Evolutionary conservation across 176 grass and related monocot species (phyloP).

Genomic region (Saccharum spontaneum): DNA sequence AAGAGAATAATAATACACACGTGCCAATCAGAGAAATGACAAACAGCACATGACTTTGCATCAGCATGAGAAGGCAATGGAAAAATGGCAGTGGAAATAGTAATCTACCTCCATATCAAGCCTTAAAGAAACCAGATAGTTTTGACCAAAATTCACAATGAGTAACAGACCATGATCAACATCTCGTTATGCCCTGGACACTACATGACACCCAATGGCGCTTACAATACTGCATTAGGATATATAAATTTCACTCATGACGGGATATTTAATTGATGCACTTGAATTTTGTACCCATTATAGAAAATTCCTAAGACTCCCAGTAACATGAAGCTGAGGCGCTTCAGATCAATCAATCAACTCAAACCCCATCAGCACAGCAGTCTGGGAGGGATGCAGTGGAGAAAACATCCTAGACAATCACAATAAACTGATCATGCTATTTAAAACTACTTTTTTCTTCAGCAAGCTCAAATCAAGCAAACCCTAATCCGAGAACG

Average conservation of each 20-base stretch:
- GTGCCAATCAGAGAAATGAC: not conserved
- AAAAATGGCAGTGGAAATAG: not conserved
- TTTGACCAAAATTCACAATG: not conserved
- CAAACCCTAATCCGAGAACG: conserved; percentile 30
- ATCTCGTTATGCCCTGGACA: not conserved
- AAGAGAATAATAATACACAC: not conserved
- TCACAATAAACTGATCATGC: not conserved
- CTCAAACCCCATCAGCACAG: not conserved
- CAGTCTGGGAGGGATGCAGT: not conserved
- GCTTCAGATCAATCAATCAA: conserved; percentile 6
- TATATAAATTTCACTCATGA: conserved; percentile 1
- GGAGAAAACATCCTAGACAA: not conserved
- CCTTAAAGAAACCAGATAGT: not conserved
- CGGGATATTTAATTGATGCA: not conserved
- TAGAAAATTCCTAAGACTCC: not conserved
- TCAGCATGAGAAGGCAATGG: not conserved
- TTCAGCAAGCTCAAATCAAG: not conserved
- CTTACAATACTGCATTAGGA: not conserved
- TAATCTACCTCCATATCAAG: not conserved
- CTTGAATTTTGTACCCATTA: not conserved
- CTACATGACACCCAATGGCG: not conserved
- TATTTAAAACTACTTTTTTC: not conserved
- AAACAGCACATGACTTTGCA: not conserved
- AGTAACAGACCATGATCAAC: conserved; percentile 1
- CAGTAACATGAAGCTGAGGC: not conserved